Evolutionary conservation across 352 stramenopile species (phyloP).

Genomic region (Blastocystis sp.): DNA sequence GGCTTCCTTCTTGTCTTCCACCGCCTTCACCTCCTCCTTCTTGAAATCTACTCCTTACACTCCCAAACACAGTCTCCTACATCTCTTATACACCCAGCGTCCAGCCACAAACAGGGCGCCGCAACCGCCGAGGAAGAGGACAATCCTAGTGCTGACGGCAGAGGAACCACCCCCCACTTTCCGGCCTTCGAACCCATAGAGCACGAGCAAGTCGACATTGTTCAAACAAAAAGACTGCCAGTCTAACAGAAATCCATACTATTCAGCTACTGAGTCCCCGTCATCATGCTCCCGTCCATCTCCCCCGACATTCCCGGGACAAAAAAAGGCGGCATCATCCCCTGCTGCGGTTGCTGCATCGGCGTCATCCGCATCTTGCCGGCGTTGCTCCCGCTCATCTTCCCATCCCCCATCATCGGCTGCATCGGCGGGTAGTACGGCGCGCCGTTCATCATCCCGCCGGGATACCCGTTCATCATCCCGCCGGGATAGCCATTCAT

Average conservation of each 20-base stretch:
- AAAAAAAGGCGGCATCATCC: neutral
- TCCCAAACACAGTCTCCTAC: neutral
- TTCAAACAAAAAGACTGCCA: conserved; percentile 20
- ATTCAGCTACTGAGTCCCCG: conserved; percentile 14
- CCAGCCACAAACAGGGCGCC: neutral
- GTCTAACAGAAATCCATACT: neutral
- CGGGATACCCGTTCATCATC: neutral
- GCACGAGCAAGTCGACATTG: neutral
- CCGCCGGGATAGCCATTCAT: too few relatives aligned
- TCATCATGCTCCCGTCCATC: conserved; percentile 30
- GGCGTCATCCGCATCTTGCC: neutral
- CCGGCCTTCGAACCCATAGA: neutral
- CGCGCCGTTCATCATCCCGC: neutral
- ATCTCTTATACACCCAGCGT: conserved; percentile 35
- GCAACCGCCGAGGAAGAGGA: neutral
- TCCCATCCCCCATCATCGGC: neutral
- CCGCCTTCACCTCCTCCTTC: conserved; percentile 76
- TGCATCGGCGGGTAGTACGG: neutral
- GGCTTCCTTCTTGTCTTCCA: conserved; percentile 76
- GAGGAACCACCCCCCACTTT: neutral
- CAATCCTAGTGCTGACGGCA: neutral
- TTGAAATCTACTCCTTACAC: conserved; percentile 19
- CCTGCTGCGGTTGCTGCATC: neutral
- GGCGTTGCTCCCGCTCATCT: neutral
- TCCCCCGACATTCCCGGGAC: conserved; percentile 41